These are phyloP conservation scores for Kalanchoe fedtschenkoi DNA, from an alignment of 164 flowering plant species.

Conservation along the genomic window DNA sequence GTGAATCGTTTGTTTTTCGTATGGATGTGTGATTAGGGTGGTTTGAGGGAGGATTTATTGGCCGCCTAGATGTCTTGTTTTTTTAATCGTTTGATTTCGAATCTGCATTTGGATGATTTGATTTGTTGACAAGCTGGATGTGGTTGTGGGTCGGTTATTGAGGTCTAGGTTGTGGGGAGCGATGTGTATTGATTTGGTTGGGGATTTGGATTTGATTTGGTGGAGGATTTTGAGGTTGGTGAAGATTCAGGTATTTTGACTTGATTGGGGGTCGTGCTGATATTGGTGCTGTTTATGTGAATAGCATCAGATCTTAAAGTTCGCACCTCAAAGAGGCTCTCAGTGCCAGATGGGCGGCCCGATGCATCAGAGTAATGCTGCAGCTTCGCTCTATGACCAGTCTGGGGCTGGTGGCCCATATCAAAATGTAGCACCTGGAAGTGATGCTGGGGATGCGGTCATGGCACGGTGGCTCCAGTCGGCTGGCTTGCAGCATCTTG, in stretches of 20 bases:
- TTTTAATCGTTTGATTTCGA: neutral
- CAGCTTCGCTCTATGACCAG: conserved; percentile 60
- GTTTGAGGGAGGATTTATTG: neutral
- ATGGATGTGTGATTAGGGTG: neutral
- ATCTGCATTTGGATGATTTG: neutral
- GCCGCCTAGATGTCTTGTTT: too few relatives aligned
- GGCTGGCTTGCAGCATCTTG: conserved; percentile 98
- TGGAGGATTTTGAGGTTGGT: neutral
- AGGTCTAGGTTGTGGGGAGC: too few relatives aligned
- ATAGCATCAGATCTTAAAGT: too few relatives aligned
- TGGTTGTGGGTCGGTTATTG: too few relatives aligned
- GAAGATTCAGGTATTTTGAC: neutral
- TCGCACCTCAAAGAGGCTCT: neutral
- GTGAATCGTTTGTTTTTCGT: neutral
- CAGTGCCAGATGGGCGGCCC: conserved; percentile 33
- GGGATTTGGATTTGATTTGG: neutral
- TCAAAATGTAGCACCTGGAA: conserved; percentile 38
- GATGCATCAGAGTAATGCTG: conserved; percentile 92
- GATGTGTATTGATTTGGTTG: too few relatives aligned
- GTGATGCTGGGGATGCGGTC: conserved; percentile 89
- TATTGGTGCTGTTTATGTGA: neutral
- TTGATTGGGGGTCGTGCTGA: neutral
- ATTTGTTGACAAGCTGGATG: neutral
- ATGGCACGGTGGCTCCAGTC: conserved; percentile 99
- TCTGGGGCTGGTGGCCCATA: conserved; percentile 38